Evolutionary conservation across 1,284 basidiomycete species (phyloP).

Genomic region (Ceratobasidium sp.): DNA sequence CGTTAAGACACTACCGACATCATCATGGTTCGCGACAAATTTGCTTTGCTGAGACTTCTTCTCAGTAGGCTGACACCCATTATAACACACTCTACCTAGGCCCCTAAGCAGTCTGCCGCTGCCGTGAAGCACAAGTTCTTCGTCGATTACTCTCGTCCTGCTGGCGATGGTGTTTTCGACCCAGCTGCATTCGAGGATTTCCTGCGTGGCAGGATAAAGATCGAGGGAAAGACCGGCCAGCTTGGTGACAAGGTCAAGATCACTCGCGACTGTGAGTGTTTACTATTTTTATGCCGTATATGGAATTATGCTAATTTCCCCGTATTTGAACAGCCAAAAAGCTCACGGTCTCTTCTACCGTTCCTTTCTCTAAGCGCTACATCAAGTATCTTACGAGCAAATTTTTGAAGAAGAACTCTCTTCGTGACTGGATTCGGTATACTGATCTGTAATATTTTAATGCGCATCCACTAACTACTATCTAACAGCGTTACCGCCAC

Average conservation of each 20-base stretch:
- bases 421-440: constrained; percentile 88
- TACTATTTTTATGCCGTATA: neutral
- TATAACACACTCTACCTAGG: constrained; percentile 56
- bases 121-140: constrained; percentile 88
- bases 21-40: constrained; percentile 46
- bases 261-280: constrained; percentile 78
- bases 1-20: constrained; percentile 42
- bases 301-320: constrained; percentile 31
- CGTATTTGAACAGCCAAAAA: constrained; percentile 71
- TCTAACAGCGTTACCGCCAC: constrained; percentile 82
- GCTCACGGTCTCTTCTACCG: constrained; percentile 83
- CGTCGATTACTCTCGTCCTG: constrained; percentile 95
- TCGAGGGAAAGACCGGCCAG: constrained; percentile 69
- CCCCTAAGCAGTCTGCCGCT: constrained; percentile 60
- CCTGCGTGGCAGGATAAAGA: constrained; percentile 94
- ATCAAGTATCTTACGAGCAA: constrained; percentile 96
- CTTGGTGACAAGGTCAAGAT: constrained; percentile 89
- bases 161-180: constrained; percentile 91
- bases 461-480: constrained; percentile 55
- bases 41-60: constrained; percentile 90
- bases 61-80: constrained; percentile 87
- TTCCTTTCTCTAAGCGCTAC: constrained; percentile 93
- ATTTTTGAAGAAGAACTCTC: constrained; percentile 91
- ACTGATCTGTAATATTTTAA: constrained; percentile 26
- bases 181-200: constrained; percentile 93